Percentiles rank a stretch among this genome's conserved stretches.
These are phyloP conservation scores for Tetrastigma voinierianum DNA, from an alignment of 164 flowering plant species.

Conservation along the genomic window DNA sequence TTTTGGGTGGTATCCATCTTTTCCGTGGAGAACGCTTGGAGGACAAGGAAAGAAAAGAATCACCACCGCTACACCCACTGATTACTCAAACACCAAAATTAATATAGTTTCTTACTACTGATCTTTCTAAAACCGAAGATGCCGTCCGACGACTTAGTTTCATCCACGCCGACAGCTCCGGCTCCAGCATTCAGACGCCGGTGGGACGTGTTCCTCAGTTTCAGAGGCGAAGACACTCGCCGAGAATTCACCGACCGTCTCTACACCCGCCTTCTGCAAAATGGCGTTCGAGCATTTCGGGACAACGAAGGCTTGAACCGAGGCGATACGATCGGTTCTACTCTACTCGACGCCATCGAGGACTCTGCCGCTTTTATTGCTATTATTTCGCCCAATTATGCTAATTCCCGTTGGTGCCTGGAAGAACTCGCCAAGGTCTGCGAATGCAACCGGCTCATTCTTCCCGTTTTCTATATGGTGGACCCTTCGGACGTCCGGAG, in stretches of 20 bases:
- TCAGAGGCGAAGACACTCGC: slow-evolving; percentile 39
- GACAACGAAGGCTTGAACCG: slow-evolving; percentile 25
- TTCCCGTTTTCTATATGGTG: slow-evolving; percentile 43
- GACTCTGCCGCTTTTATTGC: slow-evolving; percentile 34
- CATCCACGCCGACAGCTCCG: slow-evolving; percentile 2
- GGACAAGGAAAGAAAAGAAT: no score
- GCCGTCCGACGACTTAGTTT: not conserved
- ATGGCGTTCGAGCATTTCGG: slow-evolving; percentile 22
- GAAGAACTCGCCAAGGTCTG: slow-evolving; percentile 33
- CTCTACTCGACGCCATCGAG: slow-evolving; percentile 30
- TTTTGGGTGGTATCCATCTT: no score
- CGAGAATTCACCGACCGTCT: slow-evolving; percentile 24
- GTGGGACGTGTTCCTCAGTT: slow-evolving; percentile 43
- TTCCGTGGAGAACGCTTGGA: no score
- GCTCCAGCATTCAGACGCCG: slow-evolving; percentile 10
- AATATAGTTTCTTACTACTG: no score
- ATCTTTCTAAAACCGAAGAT: no score
- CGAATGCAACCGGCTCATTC: slow-evolving; percentile 21
- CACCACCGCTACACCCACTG: no score
- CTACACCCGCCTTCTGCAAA: slow-evolving; percentile 8
- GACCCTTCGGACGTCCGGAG: slow-evolving; percentile 34
- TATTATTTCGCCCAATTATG: slow-evolving; percentile 35
- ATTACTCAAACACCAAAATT: no score
- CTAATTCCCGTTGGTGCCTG: slow-evolving; percentile 36
- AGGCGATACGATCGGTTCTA: slow-evolving; percentile 27